These are phyloP conservation scores for Cryptococcus sp. DNA, from an alignment of 1,284 basidiomycete species.

Conservation along the genomic window DNA sequence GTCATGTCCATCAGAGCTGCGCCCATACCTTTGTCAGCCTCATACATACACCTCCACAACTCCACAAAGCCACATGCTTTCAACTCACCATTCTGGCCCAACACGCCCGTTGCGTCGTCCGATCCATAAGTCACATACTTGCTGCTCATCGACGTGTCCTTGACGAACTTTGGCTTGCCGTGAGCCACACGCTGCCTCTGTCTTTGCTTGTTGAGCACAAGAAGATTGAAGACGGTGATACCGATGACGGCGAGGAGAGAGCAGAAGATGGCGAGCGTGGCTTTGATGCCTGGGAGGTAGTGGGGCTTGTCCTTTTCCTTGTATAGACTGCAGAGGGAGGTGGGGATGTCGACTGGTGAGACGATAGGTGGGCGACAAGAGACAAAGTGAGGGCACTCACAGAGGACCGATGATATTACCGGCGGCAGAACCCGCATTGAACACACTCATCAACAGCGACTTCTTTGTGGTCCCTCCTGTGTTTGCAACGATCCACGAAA, in stretches of 20 bases:
- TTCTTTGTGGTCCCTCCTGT: conserved; percentile 48
- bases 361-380: no score
- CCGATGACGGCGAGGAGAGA: conserved; percentile 34
- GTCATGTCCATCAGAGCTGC: conserved; percentile 30
- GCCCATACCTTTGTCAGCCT: not conserved
- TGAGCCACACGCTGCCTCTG: conserved; percentile 42
- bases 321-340: conserved; percentile 25
- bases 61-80: no score
- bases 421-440: conserved; percentile 31
- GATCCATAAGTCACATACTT: conserved; percentile 37
- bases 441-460: conserved; percentile 38
- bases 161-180: conserved; percentile 43
- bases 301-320: conserved; percentile 41
- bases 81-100: conserved; percentile 22
- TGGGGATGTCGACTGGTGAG: not conserved
- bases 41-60: no score
- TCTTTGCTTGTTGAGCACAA: conserved; percentile 40
- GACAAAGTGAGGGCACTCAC: not conserved
- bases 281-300: conserved; percentile 43
- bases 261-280: conserved; percentile 44
- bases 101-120: conserved; percentile 8
- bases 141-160: conserved; percentile 42
- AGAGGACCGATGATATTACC: conserved; percentile 37
- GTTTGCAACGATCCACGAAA: conserved; percentile 51
- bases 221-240: conserved; percentile 33